Evolutionary conservation across 768 basidiomycete genomes (phyloP).

Genomic region (Lentinus brumalis): DNA sequence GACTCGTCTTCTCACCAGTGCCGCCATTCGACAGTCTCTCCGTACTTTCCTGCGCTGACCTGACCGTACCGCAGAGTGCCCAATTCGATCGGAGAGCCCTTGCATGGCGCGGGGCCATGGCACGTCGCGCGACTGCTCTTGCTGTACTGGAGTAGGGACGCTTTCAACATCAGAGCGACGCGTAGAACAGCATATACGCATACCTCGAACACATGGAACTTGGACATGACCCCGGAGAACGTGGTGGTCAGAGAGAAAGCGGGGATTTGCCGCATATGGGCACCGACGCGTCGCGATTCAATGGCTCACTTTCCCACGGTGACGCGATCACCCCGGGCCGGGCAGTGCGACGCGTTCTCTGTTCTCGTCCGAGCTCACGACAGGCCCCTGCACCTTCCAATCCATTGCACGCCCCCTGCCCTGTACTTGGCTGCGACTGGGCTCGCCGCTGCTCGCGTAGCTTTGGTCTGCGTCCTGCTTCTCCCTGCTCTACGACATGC

Average conservation of each 20-base stretch:
- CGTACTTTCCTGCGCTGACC: constrained; percentile 44
- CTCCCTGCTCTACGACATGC: neutral
- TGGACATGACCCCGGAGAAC: constrained; percentile 20
- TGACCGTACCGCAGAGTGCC: constrained; percentile 70
- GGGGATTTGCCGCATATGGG: constrained; percentile 6
- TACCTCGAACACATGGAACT: constrained; percentile 32
- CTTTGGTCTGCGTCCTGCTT: neutral
- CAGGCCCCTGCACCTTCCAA: neutral
- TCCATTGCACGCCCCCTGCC: neutral
- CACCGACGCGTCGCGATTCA: constrained; percentile 18
- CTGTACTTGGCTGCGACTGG: neutral
- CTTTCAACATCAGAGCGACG: neutral
- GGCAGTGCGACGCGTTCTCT: no score
- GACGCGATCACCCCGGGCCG: constrained; percentile 1
- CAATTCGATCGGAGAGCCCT: constrained; percentile 50
- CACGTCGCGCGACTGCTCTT: constrained; percentile 71
- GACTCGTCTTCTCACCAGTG: constrained; percentile 58
- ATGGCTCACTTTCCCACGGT: constrained; percentile 10
- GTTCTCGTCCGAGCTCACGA: no score
- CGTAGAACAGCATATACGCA: neutral
- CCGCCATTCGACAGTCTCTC: constrained; percentile 72
- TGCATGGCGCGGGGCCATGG: constrained; percentile 63
- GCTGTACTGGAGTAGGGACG: constrained; percentile 54
- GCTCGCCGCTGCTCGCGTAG: neutral
- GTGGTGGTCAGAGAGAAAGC: constrained; percentile 8